phyloP scores from a whole-genome alignment of 352 stramenopile genomes.

The Pythium brachiatum region DNA sequence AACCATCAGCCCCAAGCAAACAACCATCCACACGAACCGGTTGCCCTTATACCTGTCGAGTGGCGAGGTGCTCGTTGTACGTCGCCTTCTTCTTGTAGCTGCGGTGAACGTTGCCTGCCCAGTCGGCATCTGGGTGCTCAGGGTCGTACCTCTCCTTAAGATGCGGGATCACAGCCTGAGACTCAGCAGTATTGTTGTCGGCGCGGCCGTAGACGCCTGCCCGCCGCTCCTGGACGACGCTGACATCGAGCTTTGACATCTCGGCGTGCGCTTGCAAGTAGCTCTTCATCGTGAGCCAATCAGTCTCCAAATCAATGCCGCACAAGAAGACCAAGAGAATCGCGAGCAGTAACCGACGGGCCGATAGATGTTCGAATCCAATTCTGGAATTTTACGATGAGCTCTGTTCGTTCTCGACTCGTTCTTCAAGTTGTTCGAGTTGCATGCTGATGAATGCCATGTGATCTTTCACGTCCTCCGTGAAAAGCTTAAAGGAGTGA shows the following conservation, averaged over 20 bases:
- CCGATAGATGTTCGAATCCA: not conserved
- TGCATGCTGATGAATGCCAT: constrained; percentile 49
- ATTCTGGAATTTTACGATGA: constrained; percentile 4
- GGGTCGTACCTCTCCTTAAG: constrained; percentile 72
- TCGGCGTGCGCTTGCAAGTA: constrained; percentile 41
- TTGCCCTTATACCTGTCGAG: constrained; percentile 18
- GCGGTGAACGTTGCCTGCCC: constrained; percentile 62
- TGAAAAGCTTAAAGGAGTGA: constrained; percentile 59
- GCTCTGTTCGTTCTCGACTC: not conserved
- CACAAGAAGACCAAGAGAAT: not conserved
- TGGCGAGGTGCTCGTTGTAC: constrained; percentile 16
- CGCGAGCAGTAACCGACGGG: constrained; percentile 24
- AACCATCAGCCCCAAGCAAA: not conserved
- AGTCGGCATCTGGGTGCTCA: constrained; percentile 69
- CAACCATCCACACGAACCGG: constrained; percentile 40
- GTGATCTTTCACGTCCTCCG: constrained; percentile 44
- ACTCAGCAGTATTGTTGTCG: constrained; percentile 10
- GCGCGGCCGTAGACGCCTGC: not conserved
- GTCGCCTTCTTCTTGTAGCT: constrained; percentile 55
- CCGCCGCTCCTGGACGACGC: constrained; percentile 7
- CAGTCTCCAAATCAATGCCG: not conserved
- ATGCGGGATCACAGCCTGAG: constrained; percentile 36
- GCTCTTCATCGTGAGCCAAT: constrained; percentile 28
- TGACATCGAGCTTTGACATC: constrained; percentile 32
- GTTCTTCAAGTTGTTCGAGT: constrained; percentile 29